Percentiles rank a stretch among this genome's conserved stretches.
Conservation (phyloP, 768 basidiomycete genomes). For the Botryobasidium botryosum region DNA sequence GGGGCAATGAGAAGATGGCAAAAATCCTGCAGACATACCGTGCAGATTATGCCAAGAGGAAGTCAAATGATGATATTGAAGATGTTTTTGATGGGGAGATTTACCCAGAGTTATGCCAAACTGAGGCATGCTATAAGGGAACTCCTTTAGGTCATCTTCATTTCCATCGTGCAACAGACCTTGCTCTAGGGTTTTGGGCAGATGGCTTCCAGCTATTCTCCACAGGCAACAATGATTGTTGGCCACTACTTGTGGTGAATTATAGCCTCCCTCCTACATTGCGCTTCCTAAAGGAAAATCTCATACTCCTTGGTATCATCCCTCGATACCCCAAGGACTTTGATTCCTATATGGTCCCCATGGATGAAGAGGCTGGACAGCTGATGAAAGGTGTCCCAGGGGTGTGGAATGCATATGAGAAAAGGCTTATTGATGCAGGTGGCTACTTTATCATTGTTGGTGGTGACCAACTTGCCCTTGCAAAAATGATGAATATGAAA, state of each 20-base stretch:
- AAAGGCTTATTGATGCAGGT: too few relatives aligned
- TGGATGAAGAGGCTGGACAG: constrained; percentile 22
- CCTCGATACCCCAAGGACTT: constrained; percentile 30
- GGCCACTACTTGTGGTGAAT: constrained; percentile 28
- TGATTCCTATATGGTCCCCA: constrained; percentile 24
- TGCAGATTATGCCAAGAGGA: constrained; percentile 16
- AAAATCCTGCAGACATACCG: constrained; percentile 20
- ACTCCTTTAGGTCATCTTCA: constrained; percentile 17
- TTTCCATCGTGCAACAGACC: constrained; percentile 26
- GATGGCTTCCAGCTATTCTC: constrained; percentile 30
- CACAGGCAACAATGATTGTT: constrained; percentile 19
- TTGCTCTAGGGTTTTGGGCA: constrained; percentile 27
- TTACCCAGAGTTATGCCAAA: constrained; percentile 17
- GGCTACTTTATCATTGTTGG: constrained; percentile 17
- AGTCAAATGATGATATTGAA: constrained; percentile 10
- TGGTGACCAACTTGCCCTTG: constrained; percentile 22
- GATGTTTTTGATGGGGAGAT: constrained; percentile 24
- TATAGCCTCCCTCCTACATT: constrained; percentile 28
- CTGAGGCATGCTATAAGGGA: too few relatives aligned
- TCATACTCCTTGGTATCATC: constrained; percentile 27
- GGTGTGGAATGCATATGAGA: constrained; percentile 18
- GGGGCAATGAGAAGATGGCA: constrained; percentile 13
- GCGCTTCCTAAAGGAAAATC: constrained; percentile 20
- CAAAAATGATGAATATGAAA: constrained; percentile 23
- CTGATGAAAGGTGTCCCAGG: constrained; percentile 21